These are phyloP conservation scores for Heritiera fomes DNA, from an alignment of 345 rosid genomes.

Conservation along the genomic window DNA sequence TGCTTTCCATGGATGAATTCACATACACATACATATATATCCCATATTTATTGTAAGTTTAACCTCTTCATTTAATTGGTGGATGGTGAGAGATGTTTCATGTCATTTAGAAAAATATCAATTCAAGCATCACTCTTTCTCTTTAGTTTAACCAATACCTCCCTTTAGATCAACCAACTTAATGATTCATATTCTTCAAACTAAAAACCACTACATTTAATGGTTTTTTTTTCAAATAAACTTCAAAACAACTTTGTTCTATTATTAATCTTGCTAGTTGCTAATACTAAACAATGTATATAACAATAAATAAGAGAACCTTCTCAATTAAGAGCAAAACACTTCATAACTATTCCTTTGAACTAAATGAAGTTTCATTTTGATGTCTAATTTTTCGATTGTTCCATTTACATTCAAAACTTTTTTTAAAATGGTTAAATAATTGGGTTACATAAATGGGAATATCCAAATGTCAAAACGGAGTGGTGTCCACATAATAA, in stretches of 20 bases:
- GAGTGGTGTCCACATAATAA: not conserved
- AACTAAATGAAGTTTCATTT: not conserved
- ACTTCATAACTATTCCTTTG: not conserved
- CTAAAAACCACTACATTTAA: not conserved
- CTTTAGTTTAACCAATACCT: not conserved
- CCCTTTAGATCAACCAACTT: not conserved
- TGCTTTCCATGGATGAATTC: not conserved
- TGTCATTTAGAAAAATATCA: not conserved
- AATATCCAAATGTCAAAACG: not conserved
- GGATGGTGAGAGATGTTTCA: not conserved
- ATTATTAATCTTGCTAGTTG: not conserved
- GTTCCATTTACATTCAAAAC: not conserved
- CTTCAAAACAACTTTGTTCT: not conserved
- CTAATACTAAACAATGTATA: not conserved
- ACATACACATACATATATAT: not conserved
- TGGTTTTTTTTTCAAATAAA: not conserved
- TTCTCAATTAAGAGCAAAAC: not conserved
- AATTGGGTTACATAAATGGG: not conserved
- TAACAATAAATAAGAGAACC: not conserved
- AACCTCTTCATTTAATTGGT: conserved; percentile 15
- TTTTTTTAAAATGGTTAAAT: not conserved
- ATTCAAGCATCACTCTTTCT: not conserved
- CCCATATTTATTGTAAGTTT: not conserved
- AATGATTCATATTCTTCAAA: not conserved
- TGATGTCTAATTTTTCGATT: not conserved